Evolutionary conservation across 2,329 filamentous ascomycete genomes (phyloP).

Genomic region (Diplocarpon rosae): DNA sequence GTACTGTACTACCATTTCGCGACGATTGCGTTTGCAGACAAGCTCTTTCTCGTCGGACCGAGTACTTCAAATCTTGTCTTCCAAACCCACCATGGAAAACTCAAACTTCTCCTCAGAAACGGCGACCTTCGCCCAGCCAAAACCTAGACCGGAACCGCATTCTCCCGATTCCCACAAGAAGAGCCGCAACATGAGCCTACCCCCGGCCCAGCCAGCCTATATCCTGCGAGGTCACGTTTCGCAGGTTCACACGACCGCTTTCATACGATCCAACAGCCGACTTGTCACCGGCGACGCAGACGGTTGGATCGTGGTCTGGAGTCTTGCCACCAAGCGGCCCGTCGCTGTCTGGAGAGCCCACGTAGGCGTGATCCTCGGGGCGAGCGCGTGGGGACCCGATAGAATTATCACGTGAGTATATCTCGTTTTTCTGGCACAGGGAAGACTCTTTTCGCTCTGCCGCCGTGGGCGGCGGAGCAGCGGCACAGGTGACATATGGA

Average conservation of each 20-base stretch:
- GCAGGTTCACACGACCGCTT: slow-evolving; percentile 66
- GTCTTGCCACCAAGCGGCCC: slow-evolving; percentile 68
- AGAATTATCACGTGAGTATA: slow-evolving; percentile 69
- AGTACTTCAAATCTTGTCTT: too few species aligned
- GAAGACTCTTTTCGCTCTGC: too few species aligned
- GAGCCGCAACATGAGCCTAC: slow-evolving; percentile 15
- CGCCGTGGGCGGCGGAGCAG: too few species aligned
- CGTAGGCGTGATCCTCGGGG: slow-evolving; percentile 61
- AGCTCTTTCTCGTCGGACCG: neutral
- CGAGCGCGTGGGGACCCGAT: slow-evolving; percentile 59
- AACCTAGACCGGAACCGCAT: too few species aligned
- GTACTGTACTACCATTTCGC: neutral
- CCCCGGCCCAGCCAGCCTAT: slow-evolving; percentile 30
- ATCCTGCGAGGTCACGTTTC: slow-evolving; percentile 79
- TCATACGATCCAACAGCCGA: slow-evolving; percentile 62
- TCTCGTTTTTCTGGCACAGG: too few species aligned
- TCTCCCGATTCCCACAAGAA: too few species aligned
- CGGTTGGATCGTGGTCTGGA: slow-evolving; percentile 82
- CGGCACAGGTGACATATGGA: too few species aligned
- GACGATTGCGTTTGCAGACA: too few species aligned
- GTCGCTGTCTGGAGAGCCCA: slow-evolving; percentile 83
- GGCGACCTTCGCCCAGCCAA: too few species aligned
- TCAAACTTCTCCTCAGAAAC: too few species aligned
- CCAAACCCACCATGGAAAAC: too few species aligned
- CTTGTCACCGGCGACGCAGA: slow-evolving; percentile 82